These are phyloP conservation scores for Fusarium sp. DNA, from an alignment of 2,329 filamentous ascomycete species.

Conservation along the genomic window DNA sequence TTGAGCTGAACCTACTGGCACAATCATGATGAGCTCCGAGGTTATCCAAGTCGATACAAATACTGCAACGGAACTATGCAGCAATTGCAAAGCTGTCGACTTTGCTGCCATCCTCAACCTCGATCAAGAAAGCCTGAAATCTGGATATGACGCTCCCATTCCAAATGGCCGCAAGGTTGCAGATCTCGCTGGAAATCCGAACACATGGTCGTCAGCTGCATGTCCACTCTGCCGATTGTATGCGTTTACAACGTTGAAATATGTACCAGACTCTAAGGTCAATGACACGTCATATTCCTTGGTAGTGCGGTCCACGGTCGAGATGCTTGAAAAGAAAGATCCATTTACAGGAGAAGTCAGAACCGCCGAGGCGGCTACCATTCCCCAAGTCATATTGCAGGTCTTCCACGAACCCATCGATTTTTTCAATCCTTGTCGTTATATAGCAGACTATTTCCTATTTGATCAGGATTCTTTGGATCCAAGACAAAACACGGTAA, in stretches of 20 bases:
- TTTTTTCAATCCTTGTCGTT: not conserved
- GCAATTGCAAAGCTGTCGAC: not conserved
- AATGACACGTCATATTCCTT: not conserved
- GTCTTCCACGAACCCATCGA: not conserved
- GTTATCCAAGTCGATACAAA: rapidly evolving
- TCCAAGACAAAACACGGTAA: not conserved
- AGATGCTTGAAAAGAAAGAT: not conserved
- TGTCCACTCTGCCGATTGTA: not conserved
- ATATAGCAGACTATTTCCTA: not conserved
- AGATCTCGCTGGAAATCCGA: not conserved
- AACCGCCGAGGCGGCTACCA: not conserved
- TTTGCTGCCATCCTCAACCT: not conserved
- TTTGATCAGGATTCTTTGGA: not conserved
- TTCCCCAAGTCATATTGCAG: not conserved
- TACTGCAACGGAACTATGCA: not conserved
- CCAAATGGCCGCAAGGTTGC: not conserved
- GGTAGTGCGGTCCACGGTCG: not conserved
- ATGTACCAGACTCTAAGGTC: not conserved
- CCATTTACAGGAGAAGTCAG: not conserved
- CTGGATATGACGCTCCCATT: not conserved
- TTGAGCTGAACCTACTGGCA: rapidly evolving
- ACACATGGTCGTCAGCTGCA: not conserved
- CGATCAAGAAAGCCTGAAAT: not conserved
- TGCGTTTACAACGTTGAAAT: not conserved
- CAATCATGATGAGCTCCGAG: not conserved